These are phyloP conservation scores for Aspergillus sclerotioniger DNA, from an alignment of 495 filamentous ascomycete genomes.

Conservation along the genomic window DNA sequence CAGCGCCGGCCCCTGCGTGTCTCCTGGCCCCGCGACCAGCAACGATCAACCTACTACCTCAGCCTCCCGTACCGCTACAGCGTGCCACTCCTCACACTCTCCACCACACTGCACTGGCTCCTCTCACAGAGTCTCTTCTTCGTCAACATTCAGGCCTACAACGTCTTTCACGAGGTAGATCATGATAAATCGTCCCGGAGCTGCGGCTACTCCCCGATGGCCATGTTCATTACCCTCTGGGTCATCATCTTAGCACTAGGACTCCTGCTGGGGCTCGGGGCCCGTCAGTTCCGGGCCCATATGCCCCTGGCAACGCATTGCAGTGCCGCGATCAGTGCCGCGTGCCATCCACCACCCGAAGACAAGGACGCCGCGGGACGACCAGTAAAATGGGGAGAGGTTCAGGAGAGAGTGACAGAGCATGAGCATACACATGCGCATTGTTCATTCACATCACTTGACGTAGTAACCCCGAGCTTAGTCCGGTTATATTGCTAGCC, in stretches of 20 bases:
- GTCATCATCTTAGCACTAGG: slow-evolving; percentile 22
- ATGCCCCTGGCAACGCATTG: slow-evolving; percentile 44
- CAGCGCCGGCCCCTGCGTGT: slow-evolving; percentile 43
- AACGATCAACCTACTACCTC: slow-evolving; percentile 42
- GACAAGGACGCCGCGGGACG: background rate
- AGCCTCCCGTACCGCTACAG: slow-evolving; percentile 41
- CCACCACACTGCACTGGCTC: slow-evolving; percentile 39
- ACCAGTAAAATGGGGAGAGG: slow-evolving; percentile 5
- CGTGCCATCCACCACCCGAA: slow-evolving; percentile 34
- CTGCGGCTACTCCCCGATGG: slow-evolving; percentile 30
- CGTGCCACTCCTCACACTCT: slow-evolving; percentile 28
- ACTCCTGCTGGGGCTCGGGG: slow-evolving; percentile 12
- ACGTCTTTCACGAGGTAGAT: background rate
- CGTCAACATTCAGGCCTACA: slow-evolving; percentile 20
- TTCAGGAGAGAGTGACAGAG: background rate
- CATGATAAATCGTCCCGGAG: slow-evolving; percentile 15
- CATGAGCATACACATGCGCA: background rate
- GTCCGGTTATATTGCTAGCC: slow-evolving; percentile 1
- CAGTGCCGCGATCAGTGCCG: slow-evolving; percentile 48
- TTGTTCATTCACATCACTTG: background rate
- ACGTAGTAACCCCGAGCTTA: background rate
- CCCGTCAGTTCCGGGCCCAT: slow-evolving; percentile 24
- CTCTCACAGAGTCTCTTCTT: slow-evolving; percentile 43
- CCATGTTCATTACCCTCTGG: slow-evolving; percentile 27
- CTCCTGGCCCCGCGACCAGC: slow-evolving; percentile 39